A percentile compares a stretch with the other conserved stretches of the same genome.
Evolutionary conservation across 2,329 filamentous ascomycete species (phyloP).

Genomic region (Aureobasidium sp.): DNA sequence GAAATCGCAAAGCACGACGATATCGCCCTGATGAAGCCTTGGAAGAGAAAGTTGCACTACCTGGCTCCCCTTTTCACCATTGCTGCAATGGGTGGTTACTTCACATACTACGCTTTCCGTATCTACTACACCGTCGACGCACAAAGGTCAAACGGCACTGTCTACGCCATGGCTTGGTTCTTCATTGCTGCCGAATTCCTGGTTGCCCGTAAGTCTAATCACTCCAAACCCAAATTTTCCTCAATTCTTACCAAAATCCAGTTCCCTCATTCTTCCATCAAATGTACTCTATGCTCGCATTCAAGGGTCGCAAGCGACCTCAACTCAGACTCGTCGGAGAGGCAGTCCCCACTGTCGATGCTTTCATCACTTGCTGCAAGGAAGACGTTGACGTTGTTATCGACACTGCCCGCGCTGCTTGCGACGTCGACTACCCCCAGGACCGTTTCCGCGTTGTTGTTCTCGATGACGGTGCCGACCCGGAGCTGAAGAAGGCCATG

Average conservation of each 20-base stretch:
- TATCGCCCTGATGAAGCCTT: slow-evolving; percentile 6
- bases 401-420: slow-evolving; percentile 32
- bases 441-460: slow-evolving; percentile 31
- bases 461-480: slow-evolving; percentile 32
- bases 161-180: slow-evolving; percentile 10
- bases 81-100: slow-evolving; percentile 8
- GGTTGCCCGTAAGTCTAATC: slow-evolving; percentile 4
- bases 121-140: slow-evolving; percentile 12
- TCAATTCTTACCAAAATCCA: neutral
- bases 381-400: slow-evolving; percentile 35
- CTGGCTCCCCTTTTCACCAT: slow-evolving; percentile 12
- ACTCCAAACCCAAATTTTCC: neutral
- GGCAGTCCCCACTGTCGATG: slow-evolving; percentile 33
- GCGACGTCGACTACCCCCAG: slow-evolving; percentile 33
- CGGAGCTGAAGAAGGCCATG: slow-evolving; percentile 27
- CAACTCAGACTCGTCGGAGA: slow-evolving; percentile 16
- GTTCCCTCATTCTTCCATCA: slow-evolving; percentile 78
- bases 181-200: slow-evolving; percentile 12
- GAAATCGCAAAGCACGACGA: slow-evolving; percentile 13
- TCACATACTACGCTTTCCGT: slow-evolving; percentile 13
- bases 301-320: slow-evolving; percentile 13
- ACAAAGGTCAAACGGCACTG: slow-evolving; percentile 1
- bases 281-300: slow-evolving; percentile 49
- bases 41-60: slow-evolving; percentile 13
- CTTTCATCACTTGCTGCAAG: slow-evolving; percentile 36